These are phyloP conservation scores for Rhodotorula sp. DNA, from an alignment of 1,284 basidiomycete species.

Conservation along the genomic window DNA sequence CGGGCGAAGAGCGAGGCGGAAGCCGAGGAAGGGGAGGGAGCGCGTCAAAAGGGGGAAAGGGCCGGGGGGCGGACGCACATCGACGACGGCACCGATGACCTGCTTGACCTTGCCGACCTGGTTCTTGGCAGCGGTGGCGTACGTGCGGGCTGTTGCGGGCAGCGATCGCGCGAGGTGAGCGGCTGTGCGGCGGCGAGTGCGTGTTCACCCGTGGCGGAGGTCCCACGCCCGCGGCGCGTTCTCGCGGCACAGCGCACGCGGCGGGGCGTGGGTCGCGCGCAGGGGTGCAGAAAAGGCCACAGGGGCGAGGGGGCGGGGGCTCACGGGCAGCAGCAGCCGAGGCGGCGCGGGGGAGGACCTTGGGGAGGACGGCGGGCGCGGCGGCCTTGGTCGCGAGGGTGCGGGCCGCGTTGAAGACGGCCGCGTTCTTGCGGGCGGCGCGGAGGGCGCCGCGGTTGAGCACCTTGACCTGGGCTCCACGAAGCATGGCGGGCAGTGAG, in stretches of 20 bases:
- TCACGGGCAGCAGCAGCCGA: slow-evolving; percentile 25
- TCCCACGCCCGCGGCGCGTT: slow-evolving; percentile 20
- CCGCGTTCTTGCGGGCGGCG: slow-evolving; percentile 35
- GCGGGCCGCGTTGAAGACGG: slow-evolving; percentile 38
- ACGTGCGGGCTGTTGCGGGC: slow-evolving; percentile 66
- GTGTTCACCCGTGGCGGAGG: slow-evolving; percentile 10
- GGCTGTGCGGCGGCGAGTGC: background rate
- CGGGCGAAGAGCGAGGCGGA: background rate
- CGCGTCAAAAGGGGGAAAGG: background rate
- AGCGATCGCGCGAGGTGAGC: background rate
- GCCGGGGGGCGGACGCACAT: slow-evolving; percentile 59
- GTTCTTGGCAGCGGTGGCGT: slow-evolving; percentile 82
- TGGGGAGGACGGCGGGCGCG: slow-evolving; percentile 20
- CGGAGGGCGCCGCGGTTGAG: slow-evolving; percentile 35
- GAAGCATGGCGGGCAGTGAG: slow-evolving; percentile 20
- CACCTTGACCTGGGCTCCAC: slow-evolving; percentile 33
- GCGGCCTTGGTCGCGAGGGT: slow-evolving; percentile 38
- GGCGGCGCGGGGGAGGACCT: slow-evolving; percentile 26
- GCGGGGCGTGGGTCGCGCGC: background rate
- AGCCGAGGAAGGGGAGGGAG: slow-evolving; percentile 53
- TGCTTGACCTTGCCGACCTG: slow-evolving; percentile 75
- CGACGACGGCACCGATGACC: slow-evolving; percentile 80
- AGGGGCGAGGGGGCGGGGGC: background rate
- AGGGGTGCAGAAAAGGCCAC: no score
- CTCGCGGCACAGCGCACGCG: background rate